Conservation (phyloP, 768 basidiomycete genomes). For the Leccinum rimulosum region DNA sequence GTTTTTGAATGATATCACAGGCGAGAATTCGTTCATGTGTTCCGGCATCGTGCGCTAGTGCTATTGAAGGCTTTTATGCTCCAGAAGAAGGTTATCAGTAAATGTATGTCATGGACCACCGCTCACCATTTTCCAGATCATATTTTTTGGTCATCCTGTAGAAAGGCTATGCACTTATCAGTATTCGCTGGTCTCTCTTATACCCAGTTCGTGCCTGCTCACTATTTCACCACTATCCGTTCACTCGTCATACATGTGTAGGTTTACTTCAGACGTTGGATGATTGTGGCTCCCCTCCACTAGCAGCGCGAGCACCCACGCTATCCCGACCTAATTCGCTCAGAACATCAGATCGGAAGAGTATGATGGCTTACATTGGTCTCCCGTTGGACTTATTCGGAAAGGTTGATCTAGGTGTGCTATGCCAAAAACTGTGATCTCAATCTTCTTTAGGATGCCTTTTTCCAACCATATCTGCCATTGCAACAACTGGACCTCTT, state of each 20-base stretch:
- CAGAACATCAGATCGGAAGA: conserved; percentile 84
- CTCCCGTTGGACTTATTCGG: conserved; percentile 94
- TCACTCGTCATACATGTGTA: conserved; percentile 27
- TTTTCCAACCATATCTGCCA: conserved; percentile 98
- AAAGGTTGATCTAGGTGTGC: conserved; percentile 46
- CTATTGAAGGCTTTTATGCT: conserved; percentile 93
- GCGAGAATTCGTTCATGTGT: conserved; percentile 89
- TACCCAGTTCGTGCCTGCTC: conserved; percentile 61
- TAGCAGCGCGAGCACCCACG: conserved; percentile 59
- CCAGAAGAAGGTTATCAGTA: conserved; percentile 73
- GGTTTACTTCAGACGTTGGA: conserved; percentile 86
- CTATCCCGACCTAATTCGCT: conserved; percentile 75
- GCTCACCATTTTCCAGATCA: conserved; percentile 54
- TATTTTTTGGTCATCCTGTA: conserved; percentile 96
- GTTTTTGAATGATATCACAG: conserved; percentile 37
- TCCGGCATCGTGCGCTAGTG: conserved; percentile 88
- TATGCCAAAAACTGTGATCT: not conserved
- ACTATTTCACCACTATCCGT: not conserved
- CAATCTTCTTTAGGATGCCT: conserved; percentile 59
- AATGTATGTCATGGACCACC: conserved; percentile 2
- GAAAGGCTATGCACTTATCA: conserved; percentile 96
- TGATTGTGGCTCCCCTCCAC: conserved; percentile 86
- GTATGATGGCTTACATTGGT: conserved; percentile 89
- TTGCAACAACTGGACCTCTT: conserved; percentile 92
- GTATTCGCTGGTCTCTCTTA: conserved; percentile 91